Evolutionary conservation across 768 basidiomycete genomes (phyloP).

Genomic region (Suillus discolor): DNA sequence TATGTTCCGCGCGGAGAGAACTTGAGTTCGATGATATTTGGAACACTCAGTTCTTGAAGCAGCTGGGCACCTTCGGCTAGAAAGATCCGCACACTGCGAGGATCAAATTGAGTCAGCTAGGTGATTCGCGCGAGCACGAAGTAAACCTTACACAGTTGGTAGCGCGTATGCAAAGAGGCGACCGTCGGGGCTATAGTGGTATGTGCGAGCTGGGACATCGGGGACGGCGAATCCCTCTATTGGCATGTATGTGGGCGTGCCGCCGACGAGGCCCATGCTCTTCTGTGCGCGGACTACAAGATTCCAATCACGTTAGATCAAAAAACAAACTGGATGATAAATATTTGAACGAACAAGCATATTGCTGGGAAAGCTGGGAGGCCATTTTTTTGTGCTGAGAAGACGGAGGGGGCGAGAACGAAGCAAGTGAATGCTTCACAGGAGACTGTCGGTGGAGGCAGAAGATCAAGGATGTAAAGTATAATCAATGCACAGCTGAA

Average conservation of each 20-base stretch:
- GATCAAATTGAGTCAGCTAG: conserved; percentile 19
- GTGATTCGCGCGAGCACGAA: conserved; percentile 17
- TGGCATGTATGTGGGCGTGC: conserved; percentile 72
- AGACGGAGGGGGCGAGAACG: conserved; percentile 40
- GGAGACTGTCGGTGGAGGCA: conserved; percentile 20
- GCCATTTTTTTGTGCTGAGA: conserved; percentile 54
- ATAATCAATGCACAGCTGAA: conserved; percentile 8
- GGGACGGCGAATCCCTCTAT: conserved; percentile 66
- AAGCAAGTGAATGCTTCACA: conserved; percentile 87
- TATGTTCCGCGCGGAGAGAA: conserved; percentile 96
- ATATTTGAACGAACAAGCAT: conserved; percentile 64
- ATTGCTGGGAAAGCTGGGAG: conserved; percentile 78
- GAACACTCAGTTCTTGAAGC: conserved; percentile 71
- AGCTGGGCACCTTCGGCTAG: conserved; percentile 74
- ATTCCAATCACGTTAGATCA: conserved; percentile 20
- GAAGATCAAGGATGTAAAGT: conserved; percentile 26
- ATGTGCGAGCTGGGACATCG: conserved; percentile 73
- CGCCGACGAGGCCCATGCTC: conserved; percentile 82
- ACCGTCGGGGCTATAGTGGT: conserved; percentile 85
- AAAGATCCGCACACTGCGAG: conserved; percentile 69
- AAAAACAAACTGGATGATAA: conserved; percentile 3
- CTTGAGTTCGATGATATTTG: conserved; percentile 79
- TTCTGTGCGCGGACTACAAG: conserved; percentile 90
- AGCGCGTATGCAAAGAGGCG: conserved; percentile 85
- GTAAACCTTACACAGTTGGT: conserved; percentile 62